A percentile compares a stretch with the other conserved stretches of the same genome.
Conservation (phyloP, 2,329 filamentous ascomycete species). For the Lachnellula suecica region DNA sequence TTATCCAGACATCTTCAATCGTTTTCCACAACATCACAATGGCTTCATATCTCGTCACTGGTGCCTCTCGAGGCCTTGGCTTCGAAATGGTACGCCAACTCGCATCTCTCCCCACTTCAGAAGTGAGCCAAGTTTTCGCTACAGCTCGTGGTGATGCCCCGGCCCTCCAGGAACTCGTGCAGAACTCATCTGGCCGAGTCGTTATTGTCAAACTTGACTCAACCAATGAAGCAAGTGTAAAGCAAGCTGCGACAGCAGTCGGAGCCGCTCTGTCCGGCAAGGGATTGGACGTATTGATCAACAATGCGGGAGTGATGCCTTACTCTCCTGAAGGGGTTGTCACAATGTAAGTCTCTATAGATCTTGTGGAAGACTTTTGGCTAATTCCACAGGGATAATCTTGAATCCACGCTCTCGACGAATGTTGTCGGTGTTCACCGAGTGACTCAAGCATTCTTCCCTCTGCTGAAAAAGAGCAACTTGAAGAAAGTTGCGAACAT, state of each 20-base stretch:
- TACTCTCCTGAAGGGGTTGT: slow-evolving; percentile 7
- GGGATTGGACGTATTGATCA: slow-evolving; percentile 46
- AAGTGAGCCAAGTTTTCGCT: slow-evolving; percentile 42
- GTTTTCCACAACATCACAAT: slow-evolving; percentile 18
- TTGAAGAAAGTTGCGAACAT: slow-evolving; percentile 20
- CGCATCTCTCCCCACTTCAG: slow-evolving; percentile 28
- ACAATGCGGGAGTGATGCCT: slow-evolving; percentile 39
- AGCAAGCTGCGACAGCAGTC: slow-evolving; percentile 34
- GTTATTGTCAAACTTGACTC: slow-evolving; percentile 38
- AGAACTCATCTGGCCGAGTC: slow-evolving; percentile 36
- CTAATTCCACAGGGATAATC: slow-evolving; percentile 18
- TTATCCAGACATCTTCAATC: not conserved
- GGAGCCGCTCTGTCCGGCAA: slow-evolving; percentile 35
- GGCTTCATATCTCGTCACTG: slow-evolving; percentile 38
- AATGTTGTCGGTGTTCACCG: slow-evolving; percentile 41
- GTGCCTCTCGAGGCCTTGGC: slow-evolving; percentile 36
- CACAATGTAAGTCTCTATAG: slow-evolving; percentile 2
- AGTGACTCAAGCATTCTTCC: slow-evolving; percentile 32
- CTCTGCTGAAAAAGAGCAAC: slow-evolving; percentile 15
- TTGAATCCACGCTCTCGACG: slow-evolving; percentile 32
- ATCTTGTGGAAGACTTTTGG: not conserved
- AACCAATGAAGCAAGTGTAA: slow-evolving; percentile 34
- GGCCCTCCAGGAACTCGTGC: slow-evolving; percentile 36
- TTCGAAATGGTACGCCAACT: slow-evolving; percentile 33
- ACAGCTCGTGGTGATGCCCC: slow-evolving; percentile 37